Base-by-base conservation (phyloP, 495 filamentous ascomycete species). In the Penicillium psychrofluorescens region DNA sequence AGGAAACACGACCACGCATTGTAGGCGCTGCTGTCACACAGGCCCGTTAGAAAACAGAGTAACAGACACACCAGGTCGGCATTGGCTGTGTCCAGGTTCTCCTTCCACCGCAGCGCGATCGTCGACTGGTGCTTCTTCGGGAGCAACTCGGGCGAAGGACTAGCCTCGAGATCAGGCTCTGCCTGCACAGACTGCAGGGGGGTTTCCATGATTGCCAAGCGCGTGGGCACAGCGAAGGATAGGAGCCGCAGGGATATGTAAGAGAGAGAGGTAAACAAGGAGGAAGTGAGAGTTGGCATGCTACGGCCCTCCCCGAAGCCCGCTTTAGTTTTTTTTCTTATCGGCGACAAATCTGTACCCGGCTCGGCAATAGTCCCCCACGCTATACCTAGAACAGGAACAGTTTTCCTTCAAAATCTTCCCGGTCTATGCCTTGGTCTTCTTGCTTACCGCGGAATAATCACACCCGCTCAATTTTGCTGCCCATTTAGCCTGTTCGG, bases 1-100 rank as follows among this genome's bases (percentile, higher is more conserved):
- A 80, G 61, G 56, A 83, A 83, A 46, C 75, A 78, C 22, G 68
- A 71, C 64, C 77, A 80, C 35, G 77, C 75, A 59, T 79, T 80
- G 64, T 78, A 83, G 44, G 77, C 70, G 46, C 70, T 71, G 58
- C 74, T 76, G 56, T 83, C 79, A 54, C 76, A 79, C 27, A 83
- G 65, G 2, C 79, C 79, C 0, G 78, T 78, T 12, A 76, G 63
- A 35, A 78, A 67, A 48, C 74, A 80, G 45, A 76, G 72, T 10
- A 76, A 52, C 29, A 83, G 62, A 54, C 80, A 68, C 14, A 78
- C 60, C 6, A 74, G 47, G 54, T 79, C 77, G 16, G 76, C 70
- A 55, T 77, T 54, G 7, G 56, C 53, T 15, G 69, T 44, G 22
- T 57, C 59, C 42, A 81, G 43, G 9, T 50, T 53, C 36, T 72